Evolutionary conservation across 768 basidiomycete genomes (phyloP).

Genomic region (Mycena haematopus): DNA sequence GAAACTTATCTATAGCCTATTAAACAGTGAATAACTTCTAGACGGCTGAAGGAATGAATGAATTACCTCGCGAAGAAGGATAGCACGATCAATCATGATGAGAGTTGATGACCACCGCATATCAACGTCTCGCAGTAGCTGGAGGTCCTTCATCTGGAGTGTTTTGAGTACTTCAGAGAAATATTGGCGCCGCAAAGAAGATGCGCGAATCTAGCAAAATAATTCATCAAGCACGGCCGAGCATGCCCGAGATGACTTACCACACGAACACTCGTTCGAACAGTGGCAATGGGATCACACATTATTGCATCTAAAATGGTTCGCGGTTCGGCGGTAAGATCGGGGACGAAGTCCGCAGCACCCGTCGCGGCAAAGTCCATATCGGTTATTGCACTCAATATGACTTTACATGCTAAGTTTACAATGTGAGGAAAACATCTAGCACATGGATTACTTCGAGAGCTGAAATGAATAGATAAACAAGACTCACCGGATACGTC

Average conservation of each 20-base stretch:
- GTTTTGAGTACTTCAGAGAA: constrained; percentile 23
- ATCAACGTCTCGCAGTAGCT: constrained; percentile 39
- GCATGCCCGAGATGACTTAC: constrained; percentile 18
- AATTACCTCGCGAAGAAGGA: constrained; percentile 35
- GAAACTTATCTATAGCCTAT: constrained; percentile 36
- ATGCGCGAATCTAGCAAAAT: constrained; percentile 25
- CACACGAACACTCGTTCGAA: constrained; percentile 13
- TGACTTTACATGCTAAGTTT: constrained; percentile 12
- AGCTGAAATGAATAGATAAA: background rate
- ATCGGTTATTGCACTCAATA: constrained; percentile 13
- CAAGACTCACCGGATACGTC: background rate
- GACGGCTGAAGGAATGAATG: constrained; percentile 3
- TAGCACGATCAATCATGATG: constrained; percentile 37
- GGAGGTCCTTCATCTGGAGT: constrained; percentile 27
- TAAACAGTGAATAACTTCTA: constrained; percentile 23
- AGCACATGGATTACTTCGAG: background rate
- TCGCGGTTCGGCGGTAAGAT: constrained; percentile 10
- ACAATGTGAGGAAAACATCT: constrained; percentile 23
- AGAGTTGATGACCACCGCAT: constrained; percentile 41
- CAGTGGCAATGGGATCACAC: constrained; percentile 17
- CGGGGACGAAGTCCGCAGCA: constrained; percentile 12
- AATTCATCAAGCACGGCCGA: too few species aligned
- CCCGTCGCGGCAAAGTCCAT: constrained; percentile 15
- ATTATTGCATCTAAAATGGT: constrained; percentile 4
- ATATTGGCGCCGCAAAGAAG: constrained; percentile 24